phyloP scores from a whole-genome alignment of 169 alveolate species.

The Plasmodium cynomolgi region DNA sequence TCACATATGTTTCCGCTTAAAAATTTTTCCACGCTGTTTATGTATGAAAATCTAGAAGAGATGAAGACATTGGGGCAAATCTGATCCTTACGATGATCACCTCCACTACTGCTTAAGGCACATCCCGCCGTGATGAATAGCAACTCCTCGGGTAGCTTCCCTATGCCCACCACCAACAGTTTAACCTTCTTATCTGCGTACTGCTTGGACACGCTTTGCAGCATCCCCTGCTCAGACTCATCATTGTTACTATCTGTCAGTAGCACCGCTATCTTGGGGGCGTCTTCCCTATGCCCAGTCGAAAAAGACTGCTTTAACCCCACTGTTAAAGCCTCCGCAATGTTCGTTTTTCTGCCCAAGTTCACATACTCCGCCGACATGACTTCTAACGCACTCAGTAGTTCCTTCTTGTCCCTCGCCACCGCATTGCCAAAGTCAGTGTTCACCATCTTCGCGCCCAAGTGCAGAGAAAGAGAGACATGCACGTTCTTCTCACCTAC shows the following conservation, averaged over 20 bases:
- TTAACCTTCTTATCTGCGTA: conserved; percentile 40
- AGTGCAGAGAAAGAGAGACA: conserved; percentile 31
- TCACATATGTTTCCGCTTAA: conserved; percentile 21
- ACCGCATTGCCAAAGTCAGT: conserved; percentile 3
- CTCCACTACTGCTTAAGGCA: neutral
- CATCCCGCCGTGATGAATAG: conserved; percentile 56
- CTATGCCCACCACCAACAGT: conserved; percentile 26
- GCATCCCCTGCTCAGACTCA: conserved; percentile 11
- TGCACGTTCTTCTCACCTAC: conserved; percentile 32
- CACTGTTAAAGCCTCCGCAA: conserved; percentile 20
- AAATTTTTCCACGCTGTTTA: conserved; percentile 3
- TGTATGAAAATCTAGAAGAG: conserved; percentile 16
- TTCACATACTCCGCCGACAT: neutral
- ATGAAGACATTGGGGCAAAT: conserved; percentile 30
- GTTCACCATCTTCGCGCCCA: conserved; percentile 2
- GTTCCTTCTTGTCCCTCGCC: conserved; percentile 21
- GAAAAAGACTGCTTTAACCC: conserved; percentile 59
- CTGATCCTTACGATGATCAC: neutral
- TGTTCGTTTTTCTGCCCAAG: conserved; percentile 20
- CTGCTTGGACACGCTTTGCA: conserved; percentile 12
- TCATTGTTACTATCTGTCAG: conserved; percentile 57
- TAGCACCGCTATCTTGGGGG: conserved; percentile 42
- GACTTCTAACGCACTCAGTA: conserved; percentile 1
- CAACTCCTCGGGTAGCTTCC: neutral
- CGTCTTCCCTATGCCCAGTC: conserved; percentile 53